Base-by-base conservation (phyloP, 192 early-diverging fungal genomes). In the Kappamyces sp. region DNA sequence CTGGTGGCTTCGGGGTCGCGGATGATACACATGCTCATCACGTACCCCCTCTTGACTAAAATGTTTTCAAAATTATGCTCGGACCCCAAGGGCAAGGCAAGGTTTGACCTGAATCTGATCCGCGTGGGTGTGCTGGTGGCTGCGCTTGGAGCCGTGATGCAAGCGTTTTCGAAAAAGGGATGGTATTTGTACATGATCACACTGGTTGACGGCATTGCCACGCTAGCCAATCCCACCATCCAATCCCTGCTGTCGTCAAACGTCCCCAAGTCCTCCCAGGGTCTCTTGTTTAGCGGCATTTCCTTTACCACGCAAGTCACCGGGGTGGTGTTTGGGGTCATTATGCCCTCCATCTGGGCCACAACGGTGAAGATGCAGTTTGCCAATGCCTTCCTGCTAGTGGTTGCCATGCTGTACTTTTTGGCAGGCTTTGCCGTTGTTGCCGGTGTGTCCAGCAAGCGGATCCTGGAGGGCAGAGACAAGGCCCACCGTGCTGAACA, bases 221-320 rank as follows among this genome's bases (percentile, higher is more conserved):
- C 64, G 31, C 39, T 66, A 32, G 69, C 72, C 5, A 53, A 59
- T 13, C 75, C 75, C 12, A 69, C 63, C 12, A 37, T 67, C 15
- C 65, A 69, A 5, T 57, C 62, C 15, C 41, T 77, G 7, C 63
- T 74, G 5, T 73, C 70, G 12, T 62, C 66, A 9, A 58, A 68
- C 2, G 62, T 58, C 3, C 63, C 71, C 8, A 31, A 50, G 3
- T 9, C 8, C 33, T 51, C 41, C 8, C 72, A 74, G 60, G 75
- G 70, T 35, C 61, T 61, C 7, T 58, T 73, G 3, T 69, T 73
- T 49, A 61, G 66, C 23, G 44, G 12, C 40, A 35, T 69, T 13
- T 44, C 55, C 6, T 15, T 67, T 15, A 7, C 58, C 33, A 66
- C 68, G 9, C 63, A 73, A 33, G 40, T 57, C 2, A 60, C 60